Percentiles rank a stretch among this genome's conserved stretches.
phyloP scores from a whole-genome alignment of 768 basidiomycete genomes.

The Tylopilus intermedius region DNA sequence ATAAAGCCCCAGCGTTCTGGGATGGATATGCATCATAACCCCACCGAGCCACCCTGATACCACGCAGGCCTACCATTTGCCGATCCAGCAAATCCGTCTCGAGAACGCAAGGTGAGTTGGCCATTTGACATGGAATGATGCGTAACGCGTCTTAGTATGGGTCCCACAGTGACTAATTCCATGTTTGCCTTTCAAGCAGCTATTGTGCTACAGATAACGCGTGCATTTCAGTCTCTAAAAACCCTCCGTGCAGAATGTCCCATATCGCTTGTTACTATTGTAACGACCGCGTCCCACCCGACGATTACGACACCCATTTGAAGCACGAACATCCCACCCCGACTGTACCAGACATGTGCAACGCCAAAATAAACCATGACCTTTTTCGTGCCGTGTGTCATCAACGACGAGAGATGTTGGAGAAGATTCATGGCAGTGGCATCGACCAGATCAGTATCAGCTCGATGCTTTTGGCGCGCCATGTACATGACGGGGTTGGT shows the following conservation, averaged over 20 bases:
- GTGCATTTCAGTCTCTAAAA: too few species aligned
- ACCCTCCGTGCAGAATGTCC: conserved; percentile 2
- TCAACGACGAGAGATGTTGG: neutral
- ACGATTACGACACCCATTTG: conserved; percentile 9
- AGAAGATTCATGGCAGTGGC: neutral
- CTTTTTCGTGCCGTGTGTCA: neutral
- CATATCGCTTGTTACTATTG: conserved; percentile 15
- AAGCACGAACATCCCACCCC: conserved; percentile 10
- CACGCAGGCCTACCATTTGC: too few species aligned
- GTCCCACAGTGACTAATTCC: too few species aligned
- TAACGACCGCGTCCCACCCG: conserved; percentile 1
- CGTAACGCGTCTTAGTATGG: too few species aligned
- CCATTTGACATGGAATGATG: neutral
- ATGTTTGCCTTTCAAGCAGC: too few species aligned
- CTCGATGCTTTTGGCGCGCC: conserved; percentile 21
- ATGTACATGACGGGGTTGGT: conserved; percentile 4
- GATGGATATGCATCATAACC: neutral
- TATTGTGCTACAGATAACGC: too few species aligned
- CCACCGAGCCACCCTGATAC: neutral
- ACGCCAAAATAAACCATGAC: conserved; percentile 1
- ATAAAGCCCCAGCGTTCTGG: conserved; percentile 2
- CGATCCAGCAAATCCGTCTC: neutral
- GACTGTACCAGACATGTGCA: conserved; percentile 7
- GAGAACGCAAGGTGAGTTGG: neutral
- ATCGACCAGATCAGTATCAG: conserved; percentile 1